Evolutionary conservation across 2,329 filamentous ascomycete genomes (phyloP).

Genomic region (Elsinoe fawcettii): DNA sequence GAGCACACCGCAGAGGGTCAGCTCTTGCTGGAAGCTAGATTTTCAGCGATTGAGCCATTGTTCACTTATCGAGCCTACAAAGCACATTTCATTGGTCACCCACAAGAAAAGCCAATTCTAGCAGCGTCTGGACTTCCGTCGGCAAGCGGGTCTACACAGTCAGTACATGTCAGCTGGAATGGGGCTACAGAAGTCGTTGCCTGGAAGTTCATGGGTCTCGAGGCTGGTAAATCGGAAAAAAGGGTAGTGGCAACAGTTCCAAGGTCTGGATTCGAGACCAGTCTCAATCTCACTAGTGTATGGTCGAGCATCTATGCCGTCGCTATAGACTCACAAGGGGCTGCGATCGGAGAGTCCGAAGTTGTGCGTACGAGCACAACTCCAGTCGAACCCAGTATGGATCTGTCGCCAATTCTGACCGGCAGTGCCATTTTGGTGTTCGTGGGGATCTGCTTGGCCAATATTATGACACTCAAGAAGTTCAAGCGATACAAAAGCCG

Average conservation of each 20-base stretch:
- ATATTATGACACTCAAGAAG: too few relatives aligned
- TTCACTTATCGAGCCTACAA: slow-evolving; percentile 37
- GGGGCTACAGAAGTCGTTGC: slow-evolving; percentile 33
- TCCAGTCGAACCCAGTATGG: not conserved
- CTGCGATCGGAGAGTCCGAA: not conserved
- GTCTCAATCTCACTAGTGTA: not conserved
- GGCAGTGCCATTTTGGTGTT: too few relatives aligned
- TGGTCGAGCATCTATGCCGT: not conserved
- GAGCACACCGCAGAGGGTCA: slow-evolving; percentile 28
- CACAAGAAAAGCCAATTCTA: slow-evolving; percentile 23
- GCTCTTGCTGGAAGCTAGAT: slow-evolving; percentile 29
- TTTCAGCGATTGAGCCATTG: slow-evolving; percentile 26
- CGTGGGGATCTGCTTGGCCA: too few relatives aligned
- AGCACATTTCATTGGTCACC: slow-evolving; percentile 28
- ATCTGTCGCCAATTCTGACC: too few relatives aligned
- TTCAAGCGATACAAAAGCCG: too few relatives aligned
- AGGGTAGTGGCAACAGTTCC: not conserved
- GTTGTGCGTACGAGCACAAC: too few relatives aligned
- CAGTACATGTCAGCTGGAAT: slow-evolving; percentile 30
- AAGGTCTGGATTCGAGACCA: slow-evolving; percentile 16
- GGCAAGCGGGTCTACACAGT: slow-evolving; percentile 20
- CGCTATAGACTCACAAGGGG: not conserved
- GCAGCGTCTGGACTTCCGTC: slow-evolving; percentile 22
- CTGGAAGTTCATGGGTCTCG: slow-evolving; percentile 29
- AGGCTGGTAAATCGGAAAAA: not conserved